Base-by-base conservation (phyloP, 2,329 filamentous ascomycete species). In the Trichoderma oligosporum region DNA sequence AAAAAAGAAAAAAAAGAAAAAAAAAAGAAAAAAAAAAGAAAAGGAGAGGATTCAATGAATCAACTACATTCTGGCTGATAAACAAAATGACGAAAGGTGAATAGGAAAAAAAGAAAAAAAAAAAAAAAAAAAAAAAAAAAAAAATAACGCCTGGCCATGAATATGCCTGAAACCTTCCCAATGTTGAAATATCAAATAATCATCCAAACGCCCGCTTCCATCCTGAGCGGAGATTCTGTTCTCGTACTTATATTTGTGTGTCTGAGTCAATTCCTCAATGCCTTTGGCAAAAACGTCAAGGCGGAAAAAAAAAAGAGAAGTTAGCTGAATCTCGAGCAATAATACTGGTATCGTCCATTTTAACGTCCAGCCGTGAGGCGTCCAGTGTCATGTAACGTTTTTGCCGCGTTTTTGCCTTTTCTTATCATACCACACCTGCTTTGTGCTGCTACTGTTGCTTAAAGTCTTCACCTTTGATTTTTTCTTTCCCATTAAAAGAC, bases 181-280 rank as follows among this genome's bases (percentile, higher is more conserved):
- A 55, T 56, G 54, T 18, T 53, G 53, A 56, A 45, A n/a, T 41
- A 48, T 55, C 62, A 65, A 66, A 67, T 65, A 62, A 66, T 56
- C 65, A 56, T 59, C 55, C 60, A 65, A 55, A 69, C 67, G 62
- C 67, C 66, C 60, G 64, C 67, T 68, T 58, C 61, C 57, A 56
- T 29, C 51, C 52, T 56, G 51, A 56, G 57, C 57, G 57, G 51
- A 33, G 42, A 49, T 44, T 59, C 57, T 59, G 51, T 42, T 42
- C 24, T 48, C 14, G 42, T 38, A 29, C 33, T 41, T 59, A 31
- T 31, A 24, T 29, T 24, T 47, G 22, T 22, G 7, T 29, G 31
- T 20, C n/a, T 44, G 38, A 36, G 41, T 24, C 29, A 38, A 38
- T 51, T 11, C 51, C 16, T 31, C 29, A 59, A 59, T 52, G 57